Evolutionary conservation across 2,329 filamentous ascomycete genomes (phyloP), one percentile per base, ranked within the genome.

Genomic region (Teratosphaeria gauchensis): DNA sequence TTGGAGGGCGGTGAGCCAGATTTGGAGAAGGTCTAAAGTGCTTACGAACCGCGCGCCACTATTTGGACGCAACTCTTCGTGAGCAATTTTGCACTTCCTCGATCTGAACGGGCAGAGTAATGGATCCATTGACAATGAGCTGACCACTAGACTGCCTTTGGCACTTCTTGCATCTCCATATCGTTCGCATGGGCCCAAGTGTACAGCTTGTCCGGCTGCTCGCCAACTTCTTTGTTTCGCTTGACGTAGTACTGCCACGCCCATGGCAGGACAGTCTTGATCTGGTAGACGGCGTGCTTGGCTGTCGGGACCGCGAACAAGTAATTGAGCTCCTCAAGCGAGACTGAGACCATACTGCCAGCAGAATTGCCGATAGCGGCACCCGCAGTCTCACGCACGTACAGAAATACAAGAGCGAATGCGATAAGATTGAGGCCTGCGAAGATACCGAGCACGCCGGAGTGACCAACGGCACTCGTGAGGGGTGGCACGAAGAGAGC

Each of bases 281-380:
- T 32, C 53, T 66, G 64, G 48, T 66, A 66, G 14, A 24, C 30
- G 11, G 56, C 42, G 54, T 66, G 64, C 54, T 38, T 55, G 14
- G 7, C 24, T 2, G 61, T 63, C 9, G 59, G 51, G 14, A 70
- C 65, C 11, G 62, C 64, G 56, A 71, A 72, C 24, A 70, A 61
- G 46, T 69, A 67, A 56, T 70, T 69, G 24, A 72, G 58, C 59
- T 71, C 68, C 54, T 71, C 69, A 9, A 71, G 61, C n/a, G 63
- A 63, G 53, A 67, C 54, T 32, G 59, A 61, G 8, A 60, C 61
- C 62, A 66, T 61, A 35, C 60, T 65, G 16, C 64, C 61, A 2
- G 31, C 19, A 8, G 14, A 31, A 19, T 32, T 30, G 32, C 63
- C 62, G 4, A 66, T 28, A 2, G 64, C 59, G 3, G 65, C 64